Evolutionary conservation across 23 red algal species (phyloP), one percentile per base, ranked within the genome.

Genomic region (Chondrus crispus): DNA sequence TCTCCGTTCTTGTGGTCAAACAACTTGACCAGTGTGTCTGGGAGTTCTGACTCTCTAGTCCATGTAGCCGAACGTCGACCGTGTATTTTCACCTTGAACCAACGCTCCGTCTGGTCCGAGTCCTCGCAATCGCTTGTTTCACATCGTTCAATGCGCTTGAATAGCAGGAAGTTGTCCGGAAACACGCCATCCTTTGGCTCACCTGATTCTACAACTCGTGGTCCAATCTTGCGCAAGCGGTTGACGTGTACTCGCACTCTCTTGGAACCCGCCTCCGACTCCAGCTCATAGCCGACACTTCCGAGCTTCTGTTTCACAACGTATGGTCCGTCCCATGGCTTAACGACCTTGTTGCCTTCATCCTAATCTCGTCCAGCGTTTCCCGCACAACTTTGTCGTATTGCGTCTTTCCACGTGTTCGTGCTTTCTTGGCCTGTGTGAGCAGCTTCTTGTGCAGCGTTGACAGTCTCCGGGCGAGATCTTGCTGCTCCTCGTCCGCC

Each of bases 251-350:
- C 66, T 72, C 26, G 24, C 14, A 38, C 0, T 16, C 66, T 72
- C 16, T 38, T 26, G 66, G 14, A 14, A 16, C 33, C 66, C 18
- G 26, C 66, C 33, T 72, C 66, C 33, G 1, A 1, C 33, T 72
- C 16, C 26, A 72, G 33, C 24, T 30, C 24, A 72, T 38, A 72
- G 18, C 66, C 66, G 0, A 38, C 66, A 16, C 26, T 72, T 72
- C 66, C 66, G 16, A 72, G 33, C 66, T 29, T 72, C 33, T 0
- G 18, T 29, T 14, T 24, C 66, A 72, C 66, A 14, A 16, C 18
- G 29, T 81, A 81, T 20, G 74, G 74, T 52, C 74, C 74, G 13
- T 57, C 18, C 74, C 41, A 81, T 53, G 74, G 74, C 19, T 35
- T 19, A 14, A 48, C 18, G 13, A 52, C 18, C 46, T 57, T 81